Percentiles rank a stretch among this genome's conserved stretches.
Conservation (phyloP, 2,329 filamentous ascomycete genomes). For the Gaeumannomyces tritici region DNA sequence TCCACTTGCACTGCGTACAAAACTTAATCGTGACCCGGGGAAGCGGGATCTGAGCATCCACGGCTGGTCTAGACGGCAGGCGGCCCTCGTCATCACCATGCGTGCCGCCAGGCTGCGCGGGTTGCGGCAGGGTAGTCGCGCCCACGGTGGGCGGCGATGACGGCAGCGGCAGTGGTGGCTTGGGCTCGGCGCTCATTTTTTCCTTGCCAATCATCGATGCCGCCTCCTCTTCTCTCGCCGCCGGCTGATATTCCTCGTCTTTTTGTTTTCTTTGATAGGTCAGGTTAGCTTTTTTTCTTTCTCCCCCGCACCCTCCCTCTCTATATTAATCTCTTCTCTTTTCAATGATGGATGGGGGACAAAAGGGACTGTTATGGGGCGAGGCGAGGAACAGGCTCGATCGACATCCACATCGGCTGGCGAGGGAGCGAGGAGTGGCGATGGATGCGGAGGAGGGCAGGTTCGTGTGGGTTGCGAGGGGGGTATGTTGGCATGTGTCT, state of each 20-base stretch:
- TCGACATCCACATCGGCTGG: neutral
- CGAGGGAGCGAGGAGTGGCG: no score
- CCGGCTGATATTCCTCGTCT: neutral
- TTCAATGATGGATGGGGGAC: no score
- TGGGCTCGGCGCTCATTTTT: neutral
- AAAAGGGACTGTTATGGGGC: neutral
- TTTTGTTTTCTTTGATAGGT: neutral
- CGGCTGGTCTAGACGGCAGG: neutral
- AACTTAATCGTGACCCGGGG: slow-evolving; percentile 82
- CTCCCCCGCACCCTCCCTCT: no score
- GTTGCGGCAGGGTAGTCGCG: no score
- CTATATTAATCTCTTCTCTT: no score
- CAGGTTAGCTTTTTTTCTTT: neutral
- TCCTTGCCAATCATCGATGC: neutral
- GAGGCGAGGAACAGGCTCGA: neutral
- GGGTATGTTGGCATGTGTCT: neutral
- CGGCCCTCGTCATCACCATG: no score
- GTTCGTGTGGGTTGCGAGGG: neutral
- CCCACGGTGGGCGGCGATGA: neutral
- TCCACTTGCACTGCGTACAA: slow-evolving; percentile 92
- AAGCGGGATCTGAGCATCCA: slow-evolving; percentile 21
- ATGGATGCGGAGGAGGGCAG: no score
- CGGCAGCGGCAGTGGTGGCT: no score
- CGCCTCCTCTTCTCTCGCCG: neutral
- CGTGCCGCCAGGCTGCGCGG: no score